Conservation (phyloP, 2,329 filamentous ascomycete species). For the Colletotrichum lentis region DNA sequence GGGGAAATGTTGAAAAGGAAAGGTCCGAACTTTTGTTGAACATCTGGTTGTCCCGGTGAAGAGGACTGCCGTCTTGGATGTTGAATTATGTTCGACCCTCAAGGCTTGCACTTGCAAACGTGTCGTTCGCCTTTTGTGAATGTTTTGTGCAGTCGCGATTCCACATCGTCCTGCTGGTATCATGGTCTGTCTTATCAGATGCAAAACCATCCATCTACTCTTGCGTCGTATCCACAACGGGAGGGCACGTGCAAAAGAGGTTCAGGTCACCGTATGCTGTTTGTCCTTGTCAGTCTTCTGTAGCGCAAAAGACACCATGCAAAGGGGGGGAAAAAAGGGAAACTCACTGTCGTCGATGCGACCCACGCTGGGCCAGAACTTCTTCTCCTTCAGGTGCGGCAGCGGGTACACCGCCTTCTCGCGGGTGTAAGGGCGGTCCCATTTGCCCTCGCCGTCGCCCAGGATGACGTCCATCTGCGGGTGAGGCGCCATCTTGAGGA, state of each 20-base stretch:
- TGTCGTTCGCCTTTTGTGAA: background rate
- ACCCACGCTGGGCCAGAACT: constrained; percentile 93
- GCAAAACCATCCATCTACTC: constrained; percentile 35
- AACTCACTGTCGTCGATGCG: constrained; percentile 85
- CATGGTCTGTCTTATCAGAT: constrained; percentile 17
- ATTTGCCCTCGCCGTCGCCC: constrained; percentile 65
- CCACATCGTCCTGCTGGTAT: constrained; percentile 14
- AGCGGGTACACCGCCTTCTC: constrained; percentile 89
- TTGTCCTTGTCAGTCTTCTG: constrained; percentile 34
- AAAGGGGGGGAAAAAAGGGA: background rate
- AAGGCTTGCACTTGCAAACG: background rate
- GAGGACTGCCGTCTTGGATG: constrained; percentile 21
- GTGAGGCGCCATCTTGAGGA: constrained; percentile 90
- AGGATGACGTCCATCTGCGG: constrained; percentile 80
- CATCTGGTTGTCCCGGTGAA: background rate
- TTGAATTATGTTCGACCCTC: constrained; percentile 27
- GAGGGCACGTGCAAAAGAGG: constrained; percentile 93
- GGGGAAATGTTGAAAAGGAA: constrained; percentile 24
- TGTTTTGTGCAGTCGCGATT: constrained; percentile 15
- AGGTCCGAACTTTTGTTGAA: background rate
- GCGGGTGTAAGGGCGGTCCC: constrained; percentile 82
- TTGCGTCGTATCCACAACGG: constrained; percentile 71
- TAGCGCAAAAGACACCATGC: background rate
- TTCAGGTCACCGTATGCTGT: constrained; percentile 88
- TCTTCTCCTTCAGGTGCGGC: constrained; percentile 86